Base-by-base conservation (phyloP, 345 rosid species). In the Murraya paniculata region DNA sequence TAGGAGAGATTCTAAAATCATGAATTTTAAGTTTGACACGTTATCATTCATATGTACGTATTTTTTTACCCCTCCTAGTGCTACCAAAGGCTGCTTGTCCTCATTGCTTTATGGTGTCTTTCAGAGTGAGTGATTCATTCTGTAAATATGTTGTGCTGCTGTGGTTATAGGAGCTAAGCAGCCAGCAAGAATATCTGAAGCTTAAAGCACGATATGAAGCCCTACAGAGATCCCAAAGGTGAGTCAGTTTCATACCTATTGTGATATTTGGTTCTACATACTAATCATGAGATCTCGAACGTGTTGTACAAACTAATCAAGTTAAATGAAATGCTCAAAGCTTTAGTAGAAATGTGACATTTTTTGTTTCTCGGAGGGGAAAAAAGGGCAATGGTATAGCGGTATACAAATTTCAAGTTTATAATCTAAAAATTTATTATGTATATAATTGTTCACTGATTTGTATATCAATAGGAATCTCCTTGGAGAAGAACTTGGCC, bases 141-240 rank as follows among this genome's bases (percentile, higher is more conserved):
- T 74, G 28, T 59, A 57, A 76, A 81, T 74, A 50, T 36, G 27
- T 57, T 60, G 31, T 56, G n/a, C 13, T 73, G 66, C 22, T 71
- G 18, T 78, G 35, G n/a, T 35, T 31, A 31, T 72, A 95, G 94
- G 98, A 95, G 86, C 81, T 93, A 76, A 95, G 94, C 82, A 93
- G 95, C 73, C 97, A 93, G 80, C 97, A 92, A 74, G 98, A 95
- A 71, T 95, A 95, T 77, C 89, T 95, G 84, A 95, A 92, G 91
- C 94, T 95, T 71, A 95, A 95, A 87, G 95, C 92, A 30, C 91
- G 97, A 41, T 93, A 90, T 64, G 98, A 95, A 75, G 89, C 92
- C 62, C 88, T 93, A 30, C 98, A 91, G 77, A 84, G 94, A 86
- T 85, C 95, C 65, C 98, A 95, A 82, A 92, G 95, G 98, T 87